Base-by-base conservation (phyloP, 129 eudicot species). In the Helianthus annuus region DNA sequence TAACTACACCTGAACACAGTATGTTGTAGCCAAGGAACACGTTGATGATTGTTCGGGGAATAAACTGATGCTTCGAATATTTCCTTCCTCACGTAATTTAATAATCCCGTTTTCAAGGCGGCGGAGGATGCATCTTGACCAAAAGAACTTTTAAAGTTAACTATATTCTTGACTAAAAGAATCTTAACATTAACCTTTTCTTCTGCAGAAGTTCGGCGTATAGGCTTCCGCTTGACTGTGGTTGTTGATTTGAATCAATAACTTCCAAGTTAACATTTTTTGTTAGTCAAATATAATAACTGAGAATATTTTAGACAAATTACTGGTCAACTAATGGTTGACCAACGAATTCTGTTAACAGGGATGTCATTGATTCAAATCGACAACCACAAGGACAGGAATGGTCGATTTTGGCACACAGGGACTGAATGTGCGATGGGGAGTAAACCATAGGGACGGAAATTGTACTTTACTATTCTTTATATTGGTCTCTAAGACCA, bases 201-300 rank as follows among this genome's bases (percentile, higher is more conserved):
- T 68, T 89, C 93, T n/a, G 98, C 91, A 77, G 98, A 83, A 53
- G 94, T 88, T 83, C 98, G 83, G 6, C 89, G 82, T 4, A 87
- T 61, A 52, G 84, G 74, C 80, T 87, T 92, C 79, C 83, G 78
- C 54, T 83, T 86, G 34, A 75, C 29, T 24, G 29, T 24, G 29
- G 29, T 24, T 24, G 2, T 24, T 2, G 29, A 24, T 24, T 24
- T 24, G 29, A 24, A 24, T 0, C 29, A 24, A 24, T 24, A 24
- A 24, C 29, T 0, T 24, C 29, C 29, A 1, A 0, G 29, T 24
- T 24, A 24, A 24, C 29, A 24, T 0, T 0, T 0, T 24, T 24
- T 2, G 29, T 24, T 24, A 2, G 29, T 24, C 29, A 24, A 24
- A n/a, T n/a, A n/a, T n/a, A n/a, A n/a, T n/a, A n/a, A n/a, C n/a